phyloP scores from a whole-genome alignment of 2,329 filamentous ascomycete species.

The Ophiostoma sp. region DNA sequence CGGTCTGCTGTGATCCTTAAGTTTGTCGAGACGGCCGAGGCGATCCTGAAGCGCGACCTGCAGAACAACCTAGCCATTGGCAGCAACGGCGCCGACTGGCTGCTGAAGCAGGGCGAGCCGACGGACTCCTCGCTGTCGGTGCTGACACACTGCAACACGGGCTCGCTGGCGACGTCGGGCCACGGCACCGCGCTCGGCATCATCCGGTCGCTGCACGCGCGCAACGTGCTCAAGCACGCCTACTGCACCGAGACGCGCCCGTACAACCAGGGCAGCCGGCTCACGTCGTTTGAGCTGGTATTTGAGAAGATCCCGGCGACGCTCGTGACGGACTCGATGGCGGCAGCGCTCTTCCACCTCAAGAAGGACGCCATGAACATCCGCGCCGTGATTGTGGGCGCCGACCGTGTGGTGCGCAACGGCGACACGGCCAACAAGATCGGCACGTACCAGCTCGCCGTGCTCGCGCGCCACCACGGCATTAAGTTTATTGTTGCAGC shows the following conservation, averaged over 20 bases:
- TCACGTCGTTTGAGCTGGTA: slow-evolving; percentile 95
- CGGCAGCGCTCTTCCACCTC: slow-evolving; percentile 69
- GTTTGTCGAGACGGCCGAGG: slow-evolving; percentile 75
- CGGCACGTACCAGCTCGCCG: slow-evolving; percentile 86
- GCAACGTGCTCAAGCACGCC: slow-evolving; percentile 65
- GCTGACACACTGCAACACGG: slow-evolving; percentile 96
- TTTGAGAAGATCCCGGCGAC: slow-evolving; percentile 89
- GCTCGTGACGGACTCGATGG: slow-evolving; percentile 95
- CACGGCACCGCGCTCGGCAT: slow-evolving; percentile 95
- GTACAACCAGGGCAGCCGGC: slow-evolving; percentile 92
- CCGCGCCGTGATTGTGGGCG: slow-evolving; percentile 84
- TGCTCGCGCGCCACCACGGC: slow-evolving; percentile 81
- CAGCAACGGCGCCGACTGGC: slow-evolving; percentile 75
- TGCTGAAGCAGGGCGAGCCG: slow-evolving; percentile 52
- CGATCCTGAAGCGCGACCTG: slow-evolving; percentile 81
- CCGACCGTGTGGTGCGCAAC: slow-evolving; percentile 90
- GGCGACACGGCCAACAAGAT: slow-evolving; percentile 99
- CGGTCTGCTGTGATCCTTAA: neutral
- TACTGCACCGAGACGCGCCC: slow-evolving; percentile 96
- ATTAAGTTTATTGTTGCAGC: slow-evolving; percentile 94
- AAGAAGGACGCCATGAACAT: slow-evolving; percentile 62
- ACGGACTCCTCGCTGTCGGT: slow-evolving; percentile 60
- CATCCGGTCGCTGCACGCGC: slow-evolving; percentile 71
- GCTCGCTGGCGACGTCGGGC: slow-evolving; percentile 93
- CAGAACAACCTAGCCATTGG: slow-evolving; percentile 84